Base-by-base conservation (phyloP, 805 yeast species). In the Saccharomycopsis olivae region DNA sequence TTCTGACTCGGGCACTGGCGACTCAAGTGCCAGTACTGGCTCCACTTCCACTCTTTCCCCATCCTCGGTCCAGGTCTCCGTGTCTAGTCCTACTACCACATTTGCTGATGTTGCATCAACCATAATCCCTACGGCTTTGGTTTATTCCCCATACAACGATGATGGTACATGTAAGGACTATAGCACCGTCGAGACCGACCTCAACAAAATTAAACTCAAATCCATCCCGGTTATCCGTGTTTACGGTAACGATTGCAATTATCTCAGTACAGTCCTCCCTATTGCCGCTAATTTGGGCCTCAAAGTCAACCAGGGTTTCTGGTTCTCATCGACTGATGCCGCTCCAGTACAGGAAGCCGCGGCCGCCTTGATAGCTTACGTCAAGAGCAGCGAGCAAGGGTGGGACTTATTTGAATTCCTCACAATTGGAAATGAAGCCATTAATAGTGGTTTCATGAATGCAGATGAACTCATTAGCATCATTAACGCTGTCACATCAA, bases 391-490 rank as follows among this genome's bases (percentile, higher is more conserved):
- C 51, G 63, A 69, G 14, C 60, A 65, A 42, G 73, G 73, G 25
- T 88, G 94, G 94, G 76, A 64, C 45, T 61, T 79, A n/a, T 78
- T 86, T 60, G 80, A 79, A 45, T 75, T 62, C 56, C 68, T 88
- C 51, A 81, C 94, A 16, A 66, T 88, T 47, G 96, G 96, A 43
- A 88, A 88, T 55, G 96, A 88, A 63, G 95, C 94, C 23, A 64
- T 88, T 41, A 69, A 68, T 51, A 65, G 75, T 25, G 78, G 76
- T 9, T 83, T 62, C 59, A 64, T 71, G 51, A 54, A 83, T 5
- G 84, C 71, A 17, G 49, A 60, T 18, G 81, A 79, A n/a, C 69
- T 88, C 49, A 64, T 78, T 24, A 33, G 59, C 36, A 85, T 84
- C 60, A 79, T 86, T 47, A 41, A 73, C 1, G 59, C 73, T 10